Conservation (phyloP, 2,329 filamentous ascomycete genomes). For the Colletotrichum destructivum region DNA sequence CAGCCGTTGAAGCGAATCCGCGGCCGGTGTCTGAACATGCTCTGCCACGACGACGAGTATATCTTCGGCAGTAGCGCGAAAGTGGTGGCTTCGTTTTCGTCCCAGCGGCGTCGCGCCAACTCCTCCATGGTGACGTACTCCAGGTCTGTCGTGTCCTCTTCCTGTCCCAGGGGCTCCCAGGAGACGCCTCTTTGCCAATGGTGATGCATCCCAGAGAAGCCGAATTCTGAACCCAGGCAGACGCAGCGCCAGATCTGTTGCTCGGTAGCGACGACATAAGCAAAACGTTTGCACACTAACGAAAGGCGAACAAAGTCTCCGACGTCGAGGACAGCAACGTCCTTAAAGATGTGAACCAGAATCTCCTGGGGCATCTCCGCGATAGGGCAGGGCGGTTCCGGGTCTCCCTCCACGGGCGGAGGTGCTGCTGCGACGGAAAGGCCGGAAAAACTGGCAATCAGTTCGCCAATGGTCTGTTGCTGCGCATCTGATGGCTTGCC, state of each 20-base stretch:
- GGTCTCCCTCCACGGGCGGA: constrained; percentile 79
- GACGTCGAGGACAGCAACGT: constrained; percentile 82
- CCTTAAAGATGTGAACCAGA: constrained; percentile 81
- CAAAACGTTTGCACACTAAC: constrained; percentile 88
- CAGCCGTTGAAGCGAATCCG: constrained; percentile 94
- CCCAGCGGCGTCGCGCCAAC: constrained; percentile 51
- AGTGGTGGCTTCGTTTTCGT: constrained; percentile 55
- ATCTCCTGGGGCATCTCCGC: constrained; percentile 86
- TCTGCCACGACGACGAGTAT: constrained; percentile 70
- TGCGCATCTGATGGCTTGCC: constrained; percentile 44
- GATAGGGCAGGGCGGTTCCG: constrained; percentile 85
- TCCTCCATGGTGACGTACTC: constrained; percentile 55
- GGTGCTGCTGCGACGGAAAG: constrained; percentile 78
- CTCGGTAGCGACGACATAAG: constrained; percentile 87
- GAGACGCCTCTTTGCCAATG: constrained; percentile 76
- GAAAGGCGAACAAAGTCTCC: constrained; percentile 82
- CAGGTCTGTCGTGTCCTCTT: constrained; percentile 50
- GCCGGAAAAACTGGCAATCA: constrained; percentile 82
- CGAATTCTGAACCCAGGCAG: constrained; percentile 79
- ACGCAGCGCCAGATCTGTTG: constrained; percentile 89
- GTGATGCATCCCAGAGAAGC: constrained; percentile 89
- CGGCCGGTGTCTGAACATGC: constrained; percentile 86
- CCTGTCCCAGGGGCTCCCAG: constrained; percentile 66
- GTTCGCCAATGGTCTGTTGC: constrained; percentile 72
- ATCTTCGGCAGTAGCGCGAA: constrained; percentile 58